Evolutionary conservation across 2,329 filamentous ascomycete genomes (phyloP).

Genomic region (Colletotrichum sp.): DNA sequence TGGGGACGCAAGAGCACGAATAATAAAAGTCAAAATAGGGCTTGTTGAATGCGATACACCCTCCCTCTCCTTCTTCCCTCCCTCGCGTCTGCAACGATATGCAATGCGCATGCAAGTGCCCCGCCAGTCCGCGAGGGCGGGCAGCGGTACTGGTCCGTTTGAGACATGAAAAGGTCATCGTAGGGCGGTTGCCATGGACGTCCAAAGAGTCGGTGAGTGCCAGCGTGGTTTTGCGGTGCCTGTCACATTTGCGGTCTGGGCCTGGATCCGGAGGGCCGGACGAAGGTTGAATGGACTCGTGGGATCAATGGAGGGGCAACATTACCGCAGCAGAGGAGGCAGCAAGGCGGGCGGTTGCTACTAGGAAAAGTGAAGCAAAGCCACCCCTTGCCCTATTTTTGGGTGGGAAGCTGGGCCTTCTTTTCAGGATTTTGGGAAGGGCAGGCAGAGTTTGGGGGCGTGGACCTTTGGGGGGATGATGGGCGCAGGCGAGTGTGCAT

Average conservation of each 20-base stretch:
- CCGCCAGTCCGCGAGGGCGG: constrained; percentile 12
- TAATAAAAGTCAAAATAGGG: constrained; percentile 9
- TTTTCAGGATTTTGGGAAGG: neutral
- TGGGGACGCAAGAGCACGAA: neutral
- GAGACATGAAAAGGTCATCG: neutral
- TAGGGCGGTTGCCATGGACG: constrained; percentile 17
- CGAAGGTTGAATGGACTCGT: neutral
- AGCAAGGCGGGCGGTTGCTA: neutral
- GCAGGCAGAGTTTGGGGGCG: neutral
- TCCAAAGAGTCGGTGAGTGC: constrained; percentile 20
- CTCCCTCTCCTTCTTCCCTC: neutral
- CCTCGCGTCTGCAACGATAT: constrained; percentile 19
- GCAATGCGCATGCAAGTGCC: constrained; percentile 18
- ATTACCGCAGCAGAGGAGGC: neutral
- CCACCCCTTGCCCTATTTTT: constrained; percentile 15
- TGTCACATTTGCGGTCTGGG: constrained; percentile 22
- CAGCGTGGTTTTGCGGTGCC: neutral
- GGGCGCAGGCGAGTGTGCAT: neutral
- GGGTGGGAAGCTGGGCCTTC: neutral
- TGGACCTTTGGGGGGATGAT: neutral
- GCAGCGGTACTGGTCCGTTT: neutral
- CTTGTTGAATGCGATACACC: neutral
- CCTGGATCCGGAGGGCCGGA: neutral
- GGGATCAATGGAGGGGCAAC: neutral
- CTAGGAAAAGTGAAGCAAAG: neutral